phyloP scores from a whole-genome alignment of 805 yeast genomes.

The Brettanomyces sp. region DNA sequence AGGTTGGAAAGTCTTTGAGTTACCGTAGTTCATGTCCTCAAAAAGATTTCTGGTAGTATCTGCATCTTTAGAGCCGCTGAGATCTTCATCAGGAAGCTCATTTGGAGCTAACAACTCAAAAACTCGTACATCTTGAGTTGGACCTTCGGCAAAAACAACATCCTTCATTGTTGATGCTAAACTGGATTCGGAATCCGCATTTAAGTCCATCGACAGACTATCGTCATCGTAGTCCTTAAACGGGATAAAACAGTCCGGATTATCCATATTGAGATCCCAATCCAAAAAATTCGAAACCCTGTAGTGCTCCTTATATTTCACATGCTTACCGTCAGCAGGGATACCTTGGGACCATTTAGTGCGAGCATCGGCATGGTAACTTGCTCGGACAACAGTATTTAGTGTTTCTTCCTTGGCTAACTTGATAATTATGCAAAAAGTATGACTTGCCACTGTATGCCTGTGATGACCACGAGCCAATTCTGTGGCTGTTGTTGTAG shows the following conservation, averaged over 20 bases:
- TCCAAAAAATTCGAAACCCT: conserved; percentile 31
- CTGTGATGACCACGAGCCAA: conserved; percentile 3
- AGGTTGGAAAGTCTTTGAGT: conserved; percentile 30
- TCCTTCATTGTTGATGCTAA: conserved; percentile 6
- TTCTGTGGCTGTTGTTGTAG: neutral
- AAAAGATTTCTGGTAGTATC: conserved; percentile 13
- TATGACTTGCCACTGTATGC: conserved; percentile 31
- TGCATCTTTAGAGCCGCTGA: conserved; percentile 9
- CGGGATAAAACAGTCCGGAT: conserved; percentile 28
- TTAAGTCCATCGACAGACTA: neutral
- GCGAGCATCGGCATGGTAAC: conserved; percentile 33
- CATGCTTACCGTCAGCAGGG: conserved; percentile 29
- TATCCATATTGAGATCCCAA: conserved; percentile 33
- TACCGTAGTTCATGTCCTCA: neutral
- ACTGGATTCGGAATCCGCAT: conserved; percentile 4
- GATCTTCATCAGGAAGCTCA: conserved; percentile 15
- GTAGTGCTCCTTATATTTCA: conserved; percentile 35
- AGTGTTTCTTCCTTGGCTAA: conserved; percentile 31
- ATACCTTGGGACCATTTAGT: conserved; percentile 34
- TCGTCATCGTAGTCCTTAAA: conserved; percentile 12
- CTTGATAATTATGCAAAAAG: conserved; percentile 42
- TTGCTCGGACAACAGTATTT: conserved; percentile 28
- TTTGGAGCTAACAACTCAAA: conserved; percentile 17
- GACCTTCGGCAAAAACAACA: conserved; percentile 13
- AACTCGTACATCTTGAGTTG: conserved; percentile 18